Base-by-base conservation (phyloP, 1,284 basidiomycete species). In the Dichomitus squalens region DNA sequence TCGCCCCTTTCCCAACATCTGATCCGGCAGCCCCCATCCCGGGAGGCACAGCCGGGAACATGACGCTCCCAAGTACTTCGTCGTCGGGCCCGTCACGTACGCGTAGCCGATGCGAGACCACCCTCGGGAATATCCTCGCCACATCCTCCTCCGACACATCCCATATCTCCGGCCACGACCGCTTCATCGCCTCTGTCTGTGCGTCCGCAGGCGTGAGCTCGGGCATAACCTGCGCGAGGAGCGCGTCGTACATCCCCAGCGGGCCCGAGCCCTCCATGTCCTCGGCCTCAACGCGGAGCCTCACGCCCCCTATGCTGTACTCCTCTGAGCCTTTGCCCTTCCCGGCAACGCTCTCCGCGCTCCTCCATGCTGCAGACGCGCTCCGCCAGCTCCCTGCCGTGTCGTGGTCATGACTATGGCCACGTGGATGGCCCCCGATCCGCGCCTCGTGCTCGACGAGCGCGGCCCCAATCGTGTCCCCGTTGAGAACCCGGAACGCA, bases 121-220 rank as follows among this genome's bases (percentile, higher is more conserved):
- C 82, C 31, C 88, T 75, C 33, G 87, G 87, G 61, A 88, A 81
- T 21, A 90, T 81, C 56, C 85, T 78, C 53, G 85, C 87, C 60
- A 90, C 76, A 64, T 91, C 86, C 57, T 85, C 85, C 67, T 90
- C 87, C 7, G 85, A 84, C 3, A 88, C 81, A 58, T 88, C 86
- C 64, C 88, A 70, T 44, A 78, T 71, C 36, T 68, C 65, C 14
- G 57, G 62, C 46, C 57, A 63, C 36, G 50, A 36, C 23, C 47
- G 41, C 27, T 35, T 44, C 31, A 63, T 35, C 21, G 49, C 52
- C 44, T 33, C 41, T 39, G 49, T 53, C 46, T 51, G 52, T 16
- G 49, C 58, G n/a, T 58, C 58, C 20, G 56, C 54, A 3, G 58
- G 55, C 14, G 33, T 51, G 21, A 48, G 14, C 27, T 36, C 54